A percentile compares a stretch with the other conserved stretches of the same genome.
phyloP scores from a whole-genome alignment of 805 yeast genomes.

The Candida incommunis region DNA sequence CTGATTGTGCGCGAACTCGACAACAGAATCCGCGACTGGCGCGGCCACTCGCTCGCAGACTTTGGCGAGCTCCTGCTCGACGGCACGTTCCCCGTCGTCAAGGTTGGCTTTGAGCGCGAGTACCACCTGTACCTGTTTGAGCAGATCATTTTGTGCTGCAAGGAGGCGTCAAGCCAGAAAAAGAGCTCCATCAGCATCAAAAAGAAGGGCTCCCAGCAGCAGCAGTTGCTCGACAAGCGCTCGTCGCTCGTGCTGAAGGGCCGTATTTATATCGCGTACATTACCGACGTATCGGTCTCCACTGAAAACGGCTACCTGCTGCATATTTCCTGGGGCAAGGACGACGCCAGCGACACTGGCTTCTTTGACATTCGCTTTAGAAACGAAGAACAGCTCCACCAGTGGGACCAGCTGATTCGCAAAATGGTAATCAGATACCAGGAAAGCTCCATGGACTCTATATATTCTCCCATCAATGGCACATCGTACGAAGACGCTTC shows the following conservation, averaged over 20 bases:
- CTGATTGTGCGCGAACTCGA: constrained; percentile 52
- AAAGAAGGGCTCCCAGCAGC: constrained; percentile 28
- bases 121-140: constrained; percentile 86
- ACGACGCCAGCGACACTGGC: constrained; percentile 73
- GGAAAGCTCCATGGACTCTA: constrained; percentile 5
- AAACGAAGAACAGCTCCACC: constrained; percentile 68
- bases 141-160: constrained; percentile 46
- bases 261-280: constrained; percentile 62
- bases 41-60: constrained; percentile 63
- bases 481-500: constrained; percentile 10
- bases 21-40: constrained; percentile 79
- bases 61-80: constrained; percentile 77
- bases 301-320: constrained; percentile 17
- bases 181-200: constrained; percentile 31
- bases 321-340: constrained; percentile 22
- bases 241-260: constrained; percentile 51
- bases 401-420: constrained; percentile 45
- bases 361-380: constrained; percentile 69
- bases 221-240: constrained; percentile 11
- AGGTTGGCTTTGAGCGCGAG: constrained; percentile 57
- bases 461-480: constrained; percentile 6
- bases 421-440: constrained; percentile 14
- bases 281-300: constrained; percentile 28
- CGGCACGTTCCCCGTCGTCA: constrained; percentile 38
- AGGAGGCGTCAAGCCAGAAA: constrained; percentile 40